Evolutionary conservation across 2,329 filamentous ascomycete species (phyloP), one percentile per base, ranked within the genome.

Genomic region (Helminthosporium solani): DNA sequence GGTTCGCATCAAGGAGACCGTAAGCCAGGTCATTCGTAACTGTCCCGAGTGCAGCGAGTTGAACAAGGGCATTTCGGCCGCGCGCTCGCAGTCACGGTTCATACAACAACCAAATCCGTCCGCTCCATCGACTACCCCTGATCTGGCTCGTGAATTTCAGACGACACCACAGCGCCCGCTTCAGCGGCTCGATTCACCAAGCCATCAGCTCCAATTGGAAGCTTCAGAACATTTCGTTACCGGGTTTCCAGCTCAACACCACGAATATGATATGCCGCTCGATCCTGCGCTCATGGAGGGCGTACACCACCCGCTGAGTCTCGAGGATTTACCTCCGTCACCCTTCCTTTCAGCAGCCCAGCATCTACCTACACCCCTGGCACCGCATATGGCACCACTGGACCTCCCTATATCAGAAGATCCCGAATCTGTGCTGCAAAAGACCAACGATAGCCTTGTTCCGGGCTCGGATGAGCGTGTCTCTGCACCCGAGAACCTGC

Each of bases 1-100:
- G 94, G 91, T 95, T 38, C 83, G 92, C 50, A 97, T 97, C 75
- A 99, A 97, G 70, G 91, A 96, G 72, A 97, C 92, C 1, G 94
- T 96, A 51, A 94, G 87, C 67, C 85, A 92, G 67, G 91, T 96
- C 59, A 96, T 97, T 71, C 86, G 88, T 60, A 92, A 94, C 61
- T 99, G 94, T 71, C 74, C 81, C 7, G 86, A 95, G 66, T 97
- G 92, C 75, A 95, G 92, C 72, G 90, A 95, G 57, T 67, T 68
- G 64, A 68, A 68, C 51, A 70, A 70, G 31, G 63, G 62, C 1
- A 44, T 67, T 3, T 56, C 62, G 12, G 53, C 53, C 4, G 58
- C 60, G 49, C 60, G 64, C 12, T 40, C 49, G n/a, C 52, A 51
- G 12, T 46, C 49, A 21, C 31, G 46, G 27, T 40, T 37, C 38